Evolutionary conservation across 495 filamentous ascomycete species (phyloP).

Genomic region (Daldinia childiae): DNA sequence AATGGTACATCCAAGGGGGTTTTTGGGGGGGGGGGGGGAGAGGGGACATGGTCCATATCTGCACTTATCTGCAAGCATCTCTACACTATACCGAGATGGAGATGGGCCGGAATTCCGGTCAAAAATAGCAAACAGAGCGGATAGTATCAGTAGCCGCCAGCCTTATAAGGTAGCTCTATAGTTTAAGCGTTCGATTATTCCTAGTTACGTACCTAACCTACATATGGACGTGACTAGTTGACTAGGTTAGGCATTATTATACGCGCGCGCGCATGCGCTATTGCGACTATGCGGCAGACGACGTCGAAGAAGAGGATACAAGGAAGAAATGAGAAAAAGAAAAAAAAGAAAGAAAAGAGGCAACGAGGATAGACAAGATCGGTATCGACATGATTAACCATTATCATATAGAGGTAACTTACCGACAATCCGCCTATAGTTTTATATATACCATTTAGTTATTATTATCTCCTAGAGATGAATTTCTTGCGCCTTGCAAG

Average conservation of each 20-base stretch:
- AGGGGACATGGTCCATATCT: too few species aligned
- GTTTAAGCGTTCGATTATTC: neutral
- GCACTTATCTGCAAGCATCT: neutral
- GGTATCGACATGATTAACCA: constrained; percentile 10
- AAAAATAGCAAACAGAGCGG: constrained; percentile 45
- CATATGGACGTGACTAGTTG: too few species aligned
- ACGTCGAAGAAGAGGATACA: constrained; percentile 15
- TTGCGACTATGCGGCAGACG: constrained; percentile 28
- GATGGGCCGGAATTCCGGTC: constrained; percentile 36
- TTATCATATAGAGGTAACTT: neutral
- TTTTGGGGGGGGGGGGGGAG: too few species aligned
- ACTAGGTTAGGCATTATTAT: constrained; percentile 16
- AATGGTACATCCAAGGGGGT: constrained; percentile 11
- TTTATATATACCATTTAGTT: neutral
- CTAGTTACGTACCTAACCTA: constrained; percentile 11
- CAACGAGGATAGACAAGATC: neutral
- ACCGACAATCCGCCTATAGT: neutral
- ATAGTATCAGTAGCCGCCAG: constrained; percentile 47
- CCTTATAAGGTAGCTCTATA: constrained; percentile 39
- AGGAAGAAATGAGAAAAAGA: too few species aligned
- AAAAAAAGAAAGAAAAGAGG: neutral
- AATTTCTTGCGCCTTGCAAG: neutral
- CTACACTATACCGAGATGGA: constrained; percentile 24
- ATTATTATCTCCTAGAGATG: neutral
- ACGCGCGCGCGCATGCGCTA: constrained; percentile 38